Percentiles rank a stretch among this genome's conserved stretches.
These are phyloP conservation scores for Monilinia fructigena DNA, from an alignment of 2,329 filamentous ascomycete species.

Conservation along the genomic window DNA sequence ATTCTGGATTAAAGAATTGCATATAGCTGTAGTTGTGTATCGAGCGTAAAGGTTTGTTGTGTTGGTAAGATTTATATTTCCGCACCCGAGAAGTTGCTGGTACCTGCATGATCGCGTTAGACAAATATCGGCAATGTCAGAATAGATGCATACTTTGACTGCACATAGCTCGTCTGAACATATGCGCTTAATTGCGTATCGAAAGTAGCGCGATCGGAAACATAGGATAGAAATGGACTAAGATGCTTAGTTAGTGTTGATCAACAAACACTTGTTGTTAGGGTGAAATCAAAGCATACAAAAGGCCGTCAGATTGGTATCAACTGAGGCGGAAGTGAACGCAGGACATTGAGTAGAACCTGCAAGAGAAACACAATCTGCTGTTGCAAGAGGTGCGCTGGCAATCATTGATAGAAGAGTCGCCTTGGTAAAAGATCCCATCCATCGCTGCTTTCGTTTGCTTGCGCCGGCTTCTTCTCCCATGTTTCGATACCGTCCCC, in stretches of 20 bases:
- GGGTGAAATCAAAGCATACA: conserved; percentile 52
- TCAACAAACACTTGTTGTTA: conserved; percentile 22
- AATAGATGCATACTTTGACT: conserved; percentile 63
- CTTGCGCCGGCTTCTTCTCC: conserved; percentile 21
- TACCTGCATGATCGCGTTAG: conserved; percentile 60
- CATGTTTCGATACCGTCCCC: conserved; percentile 17
- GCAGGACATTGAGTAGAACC: conserved; percentile 70
- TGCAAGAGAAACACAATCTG: conserved; percentile 62
- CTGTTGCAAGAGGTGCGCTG: conserved; percentile 35
- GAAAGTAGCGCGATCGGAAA: conserved; percentile 74
- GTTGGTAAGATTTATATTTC: conserved; percentile 72
- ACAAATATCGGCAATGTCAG: conserved; percentile 21
- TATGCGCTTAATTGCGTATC: conserved; percentile 73
- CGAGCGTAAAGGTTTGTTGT: conserved; percentile 84
- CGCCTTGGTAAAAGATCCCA: conserved; percentile 31
- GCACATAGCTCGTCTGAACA: conserved; percentile 71
- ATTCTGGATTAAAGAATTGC: conserved; percentile 91
- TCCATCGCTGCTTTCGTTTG: conserved; percentile 31
- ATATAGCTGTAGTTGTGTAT: conserved; percentile 88
- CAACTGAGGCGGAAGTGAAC: conserved; percentile 68
- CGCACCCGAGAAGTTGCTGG: conserved; percentile 75
- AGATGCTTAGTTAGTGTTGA: conserved; percentile 26
- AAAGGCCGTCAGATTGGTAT: conserved; percentile 56
- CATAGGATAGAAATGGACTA: conserved; percentile 82
- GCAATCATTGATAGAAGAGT: conserved; percentile 38